Evolutionary conservation across 2,329 filamentous ascomycete genomes (phyloP), one percentile per base, ranked within the genome.

Genomic region (Aspergillus chevalieri): DNA sequence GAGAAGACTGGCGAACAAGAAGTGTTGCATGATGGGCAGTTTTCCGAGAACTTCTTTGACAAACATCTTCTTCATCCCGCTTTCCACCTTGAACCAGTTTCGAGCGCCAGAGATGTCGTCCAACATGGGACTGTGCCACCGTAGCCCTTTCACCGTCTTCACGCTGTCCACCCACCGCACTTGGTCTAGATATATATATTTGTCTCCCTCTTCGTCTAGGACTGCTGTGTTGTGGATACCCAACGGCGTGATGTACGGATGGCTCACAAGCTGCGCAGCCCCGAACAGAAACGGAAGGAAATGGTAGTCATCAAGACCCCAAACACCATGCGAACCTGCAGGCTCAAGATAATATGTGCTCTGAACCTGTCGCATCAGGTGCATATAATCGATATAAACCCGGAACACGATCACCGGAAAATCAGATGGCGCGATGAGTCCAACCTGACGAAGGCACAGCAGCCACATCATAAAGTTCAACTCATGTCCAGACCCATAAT

Each of bases 121-220:
- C 15, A 98, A 81, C 94, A 98, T 97, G 3, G 94, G 93, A 56
- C 86, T 91, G 64, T 98, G 94, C 93, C 93, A 98, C 42, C 93
- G 81, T 52, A 98, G 74, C 1, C 91, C 92, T 63, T 94, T 89
- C 50, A 96, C 91, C 1, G 89, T 95, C 76, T 98, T 98, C 51
- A 95, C 94, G 58, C 84, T 88, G 71, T 97, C 96, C 50, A 98
- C 92, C 71, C 95, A 98, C 46, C 81, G 80, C 22, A 98, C 89
- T 70, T 97, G 93, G 47, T 91, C 87, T 0, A 98, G 81, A 62
- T 98, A 98, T 50, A 98, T 74, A 63, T 86, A 98, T 49, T 95
- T 88, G 49, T 79, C 74, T 12, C 83, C 81, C 61, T 88, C 91
- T 66, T 97, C 90, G 65, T 97, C 93, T 12, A 98, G 76, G 0